Evolutionary conservation across 2,329 filamentous ascomycete species (phyloP).

Genomic region (Exutisphaerella laricina): DNA sequence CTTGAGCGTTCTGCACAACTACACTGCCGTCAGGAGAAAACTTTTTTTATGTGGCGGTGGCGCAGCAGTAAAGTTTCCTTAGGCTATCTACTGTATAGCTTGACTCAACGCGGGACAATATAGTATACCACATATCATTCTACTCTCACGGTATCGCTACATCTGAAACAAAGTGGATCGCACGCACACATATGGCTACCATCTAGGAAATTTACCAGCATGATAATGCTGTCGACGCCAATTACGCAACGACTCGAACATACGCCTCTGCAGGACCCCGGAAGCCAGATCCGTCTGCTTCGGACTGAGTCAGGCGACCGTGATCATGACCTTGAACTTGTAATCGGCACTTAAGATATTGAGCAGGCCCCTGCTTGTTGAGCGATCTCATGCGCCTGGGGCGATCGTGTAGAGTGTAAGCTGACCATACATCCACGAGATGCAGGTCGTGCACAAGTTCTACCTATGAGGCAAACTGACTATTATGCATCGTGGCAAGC

Average conservation of each 20-base stretch:
- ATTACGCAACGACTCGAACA: not conserved
- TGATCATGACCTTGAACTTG: not conserved
- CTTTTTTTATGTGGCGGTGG: no score
- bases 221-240: not conserved
- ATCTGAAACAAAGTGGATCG: no score
- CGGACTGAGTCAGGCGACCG: not conserved
- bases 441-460: no score
- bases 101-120: not conserved
- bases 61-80: not conserved
- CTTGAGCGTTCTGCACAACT: not conserved
- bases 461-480: not conserved
- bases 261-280: not conserved
- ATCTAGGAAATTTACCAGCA: not conserved
- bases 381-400: constrained; percentile 6
- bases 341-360: not conserved
- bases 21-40: no score
- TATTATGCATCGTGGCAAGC: constrained; percentile 5
- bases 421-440: no score
- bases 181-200: no score
- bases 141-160: not conserved
- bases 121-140: no score
- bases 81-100: not conserved
- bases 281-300: not conserved
- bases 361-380: not conserved
- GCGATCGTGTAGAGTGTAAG: no score